These are phyloP conservation scores for Suillus decipiens DNA, from an alignment of 768 basidiomycete species.

Conservation along the genomic window DNA sequence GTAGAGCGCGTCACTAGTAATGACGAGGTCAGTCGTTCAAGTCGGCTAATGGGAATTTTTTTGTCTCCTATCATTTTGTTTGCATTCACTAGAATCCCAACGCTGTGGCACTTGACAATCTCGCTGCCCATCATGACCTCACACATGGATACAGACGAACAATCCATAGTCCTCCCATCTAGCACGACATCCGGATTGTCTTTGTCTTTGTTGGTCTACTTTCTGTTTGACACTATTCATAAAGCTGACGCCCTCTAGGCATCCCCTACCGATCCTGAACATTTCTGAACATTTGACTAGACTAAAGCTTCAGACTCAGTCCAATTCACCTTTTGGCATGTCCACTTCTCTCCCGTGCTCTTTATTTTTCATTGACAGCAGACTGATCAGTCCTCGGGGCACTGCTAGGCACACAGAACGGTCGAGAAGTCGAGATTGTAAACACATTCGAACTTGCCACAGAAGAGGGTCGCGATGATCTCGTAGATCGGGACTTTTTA, in stretches of 20 bases:
- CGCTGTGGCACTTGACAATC: not conserved
- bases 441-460: constrained; percentile 91
- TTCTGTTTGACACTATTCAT: not conserved
- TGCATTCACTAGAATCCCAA: not conserved
- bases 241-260: constrained; percentile 51
- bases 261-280: constrained; percentile 94
- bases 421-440: constrained; percentile 94
- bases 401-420: constrained; percentile 90
- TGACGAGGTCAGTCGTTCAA: constrained; percentile 46
- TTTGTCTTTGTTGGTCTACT: constrained; percentile 62
- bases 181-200: constrained; percentile 74
- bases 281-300: constrained; percentile 95
- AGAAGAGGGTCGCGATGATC: constrained; percentile 53
- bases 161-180: constrained; percentile 71
- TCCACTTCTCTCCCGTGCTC: constrained; percentile 1
- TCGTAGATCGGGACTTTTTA: constrained; percentile 82
- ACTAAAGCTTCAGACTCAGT: constrained; percentile 70
- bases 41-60: constrained; percentile 42
- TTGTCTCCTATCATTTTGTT: constrained; percentile 8
- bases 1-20: constrained; percentile 54
- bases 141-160: constrained; percentile 77
- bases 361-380: not conserved
- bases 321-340: constrained; percentile 65
- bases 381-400: constrained; percentile 78
- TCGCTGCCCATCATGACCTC: constrained; percentile 41